Conservation (phyloP, 2,329 filamentous ascomycete species). For the Colletotrichum acutatum region DNA sequence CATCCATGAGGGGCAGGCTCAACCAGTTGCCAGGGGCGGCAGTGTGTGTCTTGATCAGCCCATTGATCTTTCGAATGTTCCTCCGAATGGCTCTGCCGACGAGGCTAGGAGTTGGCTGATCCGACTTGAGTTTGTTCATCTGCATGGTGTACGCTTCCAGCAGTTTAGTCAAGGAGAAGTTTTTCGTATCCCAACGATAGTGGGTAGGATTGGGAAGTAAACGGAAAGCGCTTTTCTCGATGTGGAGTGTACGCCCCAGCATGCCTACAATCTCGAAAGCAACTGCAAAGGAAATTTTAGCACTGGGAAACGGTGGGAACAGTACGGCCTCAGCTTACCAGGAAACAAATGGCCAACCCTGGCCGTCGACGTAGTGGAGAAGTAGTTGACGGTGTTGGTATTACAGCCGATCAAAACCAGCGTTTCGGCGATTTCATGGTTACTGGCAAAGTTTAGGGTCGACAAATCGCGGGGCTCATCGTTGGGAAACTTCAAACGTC, state of each 20-base stretch:
- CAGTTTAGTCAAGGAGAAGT: constrained; percentile 55
- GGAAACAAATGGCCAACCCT: constrained; percentile 61
- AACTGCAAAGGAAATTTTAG: constrained; percentile 49
- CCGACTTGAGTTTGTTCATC: constrained; percentile 36
- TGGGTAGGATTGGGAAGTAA: constrained; percentile 68
- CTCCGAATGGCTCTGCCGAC: background rate
- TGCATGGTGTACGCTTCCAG: constrained; percentile 51
- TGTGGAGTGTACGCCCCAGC: constrained; percentile 62
- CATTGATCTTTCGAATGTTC: constrained; percentile 37
- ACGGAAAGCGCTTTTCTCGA: constrained; percentile 60
- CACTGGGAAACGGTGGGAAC: background rate
- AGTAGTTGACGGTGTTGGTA: constrained; percentile 60
- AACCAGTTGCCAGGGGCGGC: constrained; percentile 39
- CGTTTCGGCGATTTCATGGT: constrained; percentile 62
- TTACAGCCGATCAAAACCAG: constrained; percentile 65
- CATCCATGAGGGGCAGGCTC: constrained; percentile 49
- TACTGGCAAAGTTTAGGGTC: constrained; percentile 59
- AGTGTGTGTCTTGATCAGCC: constrained; percentile 38
- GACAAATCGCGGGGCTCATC: constrained; percentile 55
- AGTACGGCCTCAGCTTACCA: constrained; percentile 45
- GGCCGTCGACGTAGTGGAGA: constrained; percentile 47
- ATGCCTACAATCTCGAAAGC: constrained; percentile 70
- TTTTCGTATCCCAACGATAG: constrained; percentile 63
- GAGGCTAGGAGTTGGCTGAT: background rate
- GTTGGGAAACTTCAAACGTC: constrained; percentile 50